phyloP scores from a whole-genome alignment of 805 yeast genomes.

The Peterozyma toletana region DNA sequence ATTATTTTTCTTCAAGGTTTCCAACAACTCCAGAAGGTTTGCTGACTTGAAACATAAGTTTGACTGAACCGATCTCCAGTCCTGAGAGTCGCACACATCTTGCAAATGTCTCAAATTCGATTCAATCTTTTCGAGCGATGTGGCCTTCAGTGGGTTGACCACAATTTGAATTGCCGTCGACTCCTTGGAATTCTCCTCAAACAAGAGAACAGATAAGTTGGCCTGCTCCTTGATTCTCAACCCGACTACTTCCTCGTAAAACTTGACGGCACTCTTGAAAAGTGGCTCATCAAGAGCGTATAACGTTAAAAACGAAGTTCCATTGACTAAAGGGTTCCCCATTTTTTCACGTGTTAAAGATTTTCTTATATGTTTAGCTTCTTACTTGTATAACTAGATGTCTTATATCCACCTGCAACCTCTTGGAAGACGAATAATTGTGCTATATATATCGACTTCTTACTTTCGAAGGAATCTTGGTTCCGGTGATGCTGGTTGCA shows the following conservation, averaged over 20 bases:
- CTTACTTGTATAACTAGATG: too few relatives aligned
- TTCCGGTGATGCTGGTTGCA: too few relatives aligned
- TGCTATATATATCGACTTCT: too few relatives aligned
- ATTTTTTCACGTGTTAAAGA: too few relatives aligned
- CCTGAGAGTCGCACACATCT: conserved; percentile 23
- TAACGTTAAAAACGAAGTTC: conserved; percentile 43
- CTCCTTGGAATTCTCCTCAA: conserved; percentile 20
- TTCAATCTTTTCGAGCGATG: conserved; percentile 16
- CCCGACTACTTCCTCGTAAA: conserved; percentile 45
- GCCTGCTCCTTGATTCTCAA: conserved; percentile 23
- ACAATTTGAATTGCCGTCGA: conserved; percentile 16
- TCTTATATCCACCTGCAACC: too few relatives aligned
- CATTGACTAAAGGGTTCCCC: conserved; percentile 39
- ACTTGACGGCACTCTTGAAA: conserved; percentile 39
- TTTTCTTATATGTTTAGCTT: too few relatives aligned
- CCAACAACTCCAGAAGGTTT: conserved; percentile 30
- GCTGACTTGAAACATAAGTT: conserved; percentile 38
- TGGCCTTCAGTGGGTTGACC: conserved; percentile 19
- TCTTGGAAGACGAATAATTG: too few relatives aligned
- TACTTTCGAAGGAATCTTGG: too few relatives aligned
- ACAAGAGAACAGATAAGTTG: conserved; percentile 22
- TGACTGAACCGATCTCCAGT: conserved; percentile 44
- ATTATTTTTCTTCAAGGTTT: conserved; percentile 21
- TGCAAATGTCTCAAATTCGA: conserved; percentile 20
- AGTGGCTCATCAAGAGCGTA: conserved; percentile 42